Percentiles rank a stretch among this genome's conserved stretches.
Conservation (phyloP, 2,329 filamentous ascomycete genomes). For the Fulvia fulva region DNA sequence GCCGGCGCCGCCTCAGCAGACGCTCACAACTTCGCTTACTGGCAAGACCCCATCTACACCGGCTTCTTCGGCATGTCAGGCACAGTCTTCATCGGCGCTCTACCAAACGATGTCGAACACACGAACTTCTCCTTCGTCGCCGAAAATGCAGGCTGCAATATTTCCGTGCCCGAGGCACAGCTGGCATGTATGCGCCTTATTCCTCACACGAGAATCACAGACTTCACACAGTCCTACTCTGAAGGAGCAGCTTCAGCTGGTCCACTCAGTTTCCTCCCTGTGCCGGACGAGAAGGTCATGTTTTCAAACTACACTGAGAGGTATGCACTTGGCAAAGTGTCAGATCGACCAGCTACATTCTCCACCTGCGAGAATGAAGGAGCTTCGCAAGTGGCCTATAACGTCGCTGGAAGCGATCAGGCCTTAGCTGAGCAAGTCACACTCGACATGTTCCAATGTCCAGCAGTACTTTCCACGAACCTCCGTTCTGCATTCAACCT, state of each 20-base stretch:
- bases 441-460: constrained; percentile 31
- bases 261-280: constrained; percentile 26
- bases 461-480: constrained; percentile 39
- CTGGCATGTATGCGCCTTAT: constrained; percentile 20
- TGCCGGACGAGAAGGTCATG: constrained; percentile 19
- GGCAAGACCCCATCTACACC: constrained; percentile 35
- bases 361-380: constrained; percentile 15
- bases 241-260: constrained; percentile 21
- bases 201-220: constrained; percentile 7
- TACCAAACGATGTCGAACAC: constrained; percentile 8
- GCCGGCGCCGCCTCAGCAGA: constrained; percentile 27
- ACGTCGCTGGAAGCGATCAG: constrained; percentile 9
- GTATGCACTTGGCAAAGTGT: constrained; percentile 11
- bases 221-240: constrained; percentile 16
- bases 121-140: constrained; percentile 27
- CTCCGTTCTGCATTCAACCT: constrained; percentile 33
- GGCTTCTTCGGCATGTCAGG: constrained; percentile 39
- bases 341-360: constrained; percentile 11
- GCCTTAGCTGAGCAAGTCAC: constrained; percentile 8
- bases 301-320: constrained; percentile 18
- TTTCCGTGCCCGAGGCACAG: constrained; percentile 34
- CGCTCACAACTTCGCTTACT: constrained; percentile 34
- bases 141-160: constrained; percentile 29
- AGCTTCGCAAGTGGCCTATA: constrained; percentile 9
- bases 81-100: constrained; percentile 28